Base-by-base conservation (phyloP, 177 flowering plant genomes). In the Vitis hybrid region DNA sequence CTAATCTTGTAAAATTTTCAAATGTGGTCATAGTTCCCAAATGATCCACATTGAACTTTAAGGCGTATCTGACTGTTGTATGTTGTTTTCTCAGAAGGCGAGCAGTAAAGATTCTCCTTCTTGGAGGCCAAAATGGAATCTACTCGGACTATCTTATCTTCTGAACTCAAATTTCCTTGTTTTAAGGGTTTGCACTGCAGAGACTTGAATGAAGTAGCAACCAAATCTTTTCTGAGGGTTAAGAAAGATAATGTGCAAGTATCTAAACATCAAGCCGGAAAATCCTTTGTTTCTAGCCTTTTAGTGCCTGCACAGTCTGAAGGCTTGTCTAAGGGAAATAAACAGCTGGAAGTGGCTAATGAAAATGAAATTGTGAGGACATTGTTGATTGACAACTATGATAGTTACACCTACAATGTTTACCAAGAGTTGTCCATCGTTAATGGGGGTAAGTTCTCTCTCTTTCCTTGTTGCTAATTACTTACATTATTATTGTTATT, bases 321-420 rank as follows among this genome's bases (percentile, higher is more conserved):
- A 79, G 94, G 83, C 65, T 69, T 81, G 5, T 75, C 58, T 65
- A 50, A 67, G 65, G 80, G 81, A 16, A 67, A 80, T 75, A 87
- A 76, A 64, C 66, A 59, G 48, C 31, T 72, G 53, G 70, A 80
- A 63, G 85, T 78, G 70, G 74, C 78, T 61, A 52, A 63, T 56
- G 64, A 48, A 66, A 87, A 82, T 56, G 84, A 88, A 55, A 76
- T 76, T 75, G 89, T 95, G 72, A 81, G 92, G 84, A 95, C 99
- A 29, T 82, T 95, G 88, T 78, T 95, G 87, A 87, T 93, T 71
- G 98, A 93, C 74, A 92, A 96, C 75, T 96, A 96, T 75, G 99
- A 96, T 79, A 93, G 99, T 76, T 96, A 96, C 83, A 93, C 99
- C 1, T 96, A 89, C 83, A 96, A 93, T 76, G 87, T 96, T 56